Evolutionary conservation across 2,329 filamentous ascomycete genomes (phyloP), one percentile per base, ranked within the genome.

Genomic region (Cladosporium austrohemisphaericum): DNA sequence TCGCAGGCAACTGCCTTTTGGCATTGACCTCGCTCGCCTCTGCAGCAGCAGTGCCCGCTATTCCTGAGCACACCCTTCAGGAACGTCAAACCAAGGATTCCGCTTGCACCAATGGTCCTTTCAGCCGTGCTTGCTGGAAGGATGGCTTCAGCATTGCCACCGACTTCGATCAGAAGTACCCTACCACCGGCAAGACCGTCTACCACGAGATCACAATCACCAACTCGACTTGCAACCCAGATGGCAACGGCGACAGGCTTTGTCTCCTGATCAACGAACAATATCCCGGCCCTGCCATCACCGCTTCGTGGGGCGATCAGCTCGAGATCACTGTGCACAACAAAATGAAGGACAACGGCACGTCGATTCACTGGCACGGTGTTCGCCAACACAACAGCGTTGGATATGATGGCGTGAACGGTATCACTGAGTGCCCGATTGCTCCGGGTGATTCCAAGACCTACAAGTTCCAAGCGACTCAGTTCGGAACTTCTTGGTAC

Each of bases 261-360:
- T 64, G 61, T 26, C 53, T 72, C 52, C 71, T 86, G 19, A 71
- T 86, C 61, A 84, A 85, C 59, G 80, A 78, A 5, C 75, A 80
- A 33, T n/a, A 72, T 81, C 79, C 55, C 80, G 85, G 83, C 0
- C 84, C 84, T 1, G 70, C 75, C 11, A 79, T 88, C 48, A 75
- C 77, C 52, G 83, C 67, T 55, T 59, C 67, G 59, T 52, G 73
- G 72, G 72, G 66, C 20, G 67, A 73, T 43, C 66, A 53, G 29
- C 67, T 82, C 3, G 61, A 41, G 28, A 43, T 50, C 37, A 50
- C 35, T 6, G 74, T 85, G 5, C 76, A 68, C 26, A 85, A 83
- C 60, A 57, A 69, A 38, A 46, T 74, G 65, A 65, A 67, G 7
- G 61, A 72, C 53, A 84, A 85, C 53, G 80, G 80, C 25, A 84